Conservation (phyloP, 192 early-diverging fungal genomes). For the Backusella westeae region DNA sequence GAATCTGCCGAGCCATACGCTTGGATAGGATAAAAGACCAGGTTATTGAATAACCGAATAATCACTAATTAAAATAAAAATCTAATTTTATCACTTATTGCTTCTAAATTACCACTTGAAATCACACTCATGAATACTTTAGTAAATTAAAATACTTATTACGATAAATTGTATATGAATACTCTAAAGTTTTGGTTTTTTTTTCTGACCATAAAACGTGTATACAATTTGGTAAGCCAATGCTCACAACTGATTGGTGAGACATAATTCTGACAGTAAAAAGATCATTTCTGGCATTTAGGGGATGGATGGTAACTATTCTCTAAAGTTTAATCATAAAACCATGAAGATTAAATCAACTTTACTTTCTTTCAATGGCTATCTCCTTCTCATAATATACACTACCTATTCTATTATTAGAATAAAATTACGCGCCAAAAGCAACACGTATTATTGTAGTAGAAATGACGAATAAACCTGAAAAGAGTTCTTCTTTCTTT, state of each 20-base stretch:
- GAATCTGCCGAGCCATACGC: not conserved
- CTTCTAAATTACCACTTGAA: not conserved
- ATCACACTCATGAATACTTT: not conserved
- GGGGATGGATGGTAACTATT: too few relatives aligned
- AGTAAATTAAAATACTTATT: not conserved
- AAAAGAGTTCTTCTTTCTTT: not conserved
- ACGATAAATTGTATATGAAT: not conserved
- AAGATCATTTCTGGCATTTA: not conserved
- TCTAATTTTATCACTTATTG: not conserved
- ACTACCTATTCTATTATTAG: too few relatives aligned
- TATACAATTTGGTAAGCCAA: not conserved
- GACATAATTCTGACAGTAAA: not conserved
- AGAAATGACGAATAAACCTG: not conserved
- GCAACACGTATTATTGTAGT: not conserved
- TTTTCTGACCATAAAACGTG: not conserved
- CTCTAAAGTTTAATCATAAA: too few relatives aligned
- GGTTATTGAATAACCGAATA: not conserved
- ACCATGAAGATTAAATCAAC: too few relatives aligned
- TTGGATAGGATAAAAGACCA: not conserved
- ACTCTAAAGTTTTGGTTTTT: not conserved
- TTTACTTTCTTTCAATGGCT: too few relatives aligned
- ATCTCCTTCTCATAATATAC: too few relatives aligned
- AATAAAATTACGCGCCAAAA: too few relatives aligned
- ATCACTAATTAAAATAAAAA: not conserved
- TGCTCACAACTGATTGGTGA: not conserved